Percentiles rank a stretch among this genome's conserved stretches.
Evolutionary conservation across 495 filamentous ascomycete species (phyloP).

Genomic region (Hypoxylon cercidicola): DNA sequence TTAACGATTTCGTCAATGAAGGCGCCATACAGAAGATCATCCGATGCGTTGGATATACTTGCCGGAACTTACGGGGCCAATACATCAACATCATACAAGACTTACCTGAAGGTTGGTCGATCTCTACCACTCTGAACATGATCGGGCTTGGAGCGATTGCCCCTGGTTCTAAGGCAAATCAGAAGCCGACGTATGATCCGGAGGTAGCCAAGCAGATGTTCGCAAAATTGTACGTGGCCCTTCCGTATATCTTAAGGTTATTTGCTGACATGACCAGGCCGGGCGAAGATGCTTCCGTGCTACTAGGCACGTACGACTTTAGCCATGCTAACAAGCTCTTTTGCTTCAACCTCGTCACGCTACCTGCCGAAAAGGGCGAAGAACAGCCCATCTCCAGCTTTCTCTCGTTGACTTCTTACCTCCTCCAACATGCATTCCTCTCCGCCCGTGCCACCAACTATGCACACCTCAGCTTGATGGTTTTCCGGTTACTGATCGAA

Average conservation of each 20-base stretch:
- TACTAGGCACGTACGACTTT: conserved; percentile 93
- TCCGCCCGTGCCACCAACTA: conserved; percentile 81
- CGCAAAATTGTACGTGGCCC: conserved; percentile 59
- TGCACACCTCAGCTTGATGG: conserved; percentile 81
- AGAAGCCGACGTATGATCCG: conserved; percentile 64
- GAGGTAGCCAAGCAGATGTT: conserved; percentile 86
- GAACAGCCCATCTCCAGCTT: conserved; percentile 84
- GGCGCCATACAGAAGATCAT: conserved; percentile 83
- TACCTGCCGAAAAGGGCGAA: conserved; percentile 69
- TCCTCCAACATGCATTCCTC: conserved; percentile 91
- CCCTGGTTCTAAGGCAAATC: conserved; percentile 70
- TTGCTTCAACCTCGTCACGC: conserved; percentile 81
- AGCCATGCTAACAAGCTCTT: conserved; percentile 95
- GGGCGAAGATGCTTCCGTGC: conserved; percentile 76
- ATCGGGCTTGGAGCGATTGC: conserved; percentile 84
- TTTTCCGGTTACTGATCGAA: conserved; percentile 87
- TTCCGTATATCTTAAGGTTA: neutral
- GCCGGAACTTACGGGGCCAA: conserved; percentile 69
- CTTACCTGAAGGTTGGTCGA: conserved; percentile 87
- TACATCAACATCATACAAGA: conserved; percentile 95
- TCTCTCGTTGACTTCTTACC: conserved; percentile 89
- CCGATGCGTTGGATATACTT: conserved; percentile 75
- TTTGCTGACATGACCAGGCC: conserved; percentile 68
- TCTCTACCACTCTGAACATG: conserved; percentile 81
- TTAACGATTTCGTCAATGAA: conserved; percentile 99